Evolutionary conservation across 108 stramenopile species (phyloP).

Genomic region (Parietichytrium sp.): DNA sequence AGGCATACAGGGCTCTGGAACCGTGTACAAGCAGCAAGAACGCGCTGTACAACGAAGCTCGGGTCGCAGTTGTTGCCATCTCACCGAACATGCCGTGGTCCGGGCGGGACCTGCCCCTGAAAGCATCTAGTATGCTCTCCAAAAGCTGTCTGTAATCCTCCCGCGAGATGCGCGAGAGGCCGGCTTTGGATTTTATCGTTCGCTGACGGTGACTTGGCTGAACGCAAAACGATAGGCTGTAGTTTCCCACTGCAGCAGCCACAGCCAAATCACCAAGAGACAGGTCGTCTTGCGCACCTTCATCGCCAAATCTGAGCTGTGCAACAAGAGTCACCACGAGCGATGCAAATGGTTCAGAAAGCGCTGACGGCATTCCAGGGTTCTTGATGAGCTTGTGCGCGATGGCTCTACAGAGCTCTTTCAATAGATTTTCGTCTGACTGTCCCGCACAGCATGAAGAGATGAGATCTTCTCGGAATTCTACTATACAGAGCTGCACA

Average conservation of each 20-base stretch:
- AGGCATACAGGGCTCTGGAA: not conserved
- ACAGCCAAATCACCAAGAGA: constrained; percentile 4
- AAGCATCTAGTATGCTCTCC: constrained; percentile 3
- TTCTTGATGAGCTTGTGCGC: not conserved
- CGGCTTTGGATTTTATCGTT: not conserved
- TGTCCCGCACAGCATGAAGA: not conserved
- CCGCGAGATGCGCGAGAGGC: not conserved
- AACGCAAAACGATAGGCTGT: not conserved
- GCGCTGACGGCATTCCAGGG: not conserved
- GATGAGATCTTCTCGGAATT: constrained; percentile 35
- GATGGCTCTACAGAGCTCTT: not conserved
- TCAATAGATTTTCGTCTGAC: not conserved
- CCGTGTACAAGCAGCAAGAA: not conserved
- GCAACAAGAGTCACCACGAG: not conserved
- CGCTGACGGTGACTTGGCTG: not conserved
- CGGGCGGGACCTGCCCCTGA: not conserved
- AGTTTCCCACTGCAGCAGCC: constrained; percentile 20
- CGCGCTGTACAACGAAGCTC: not conserved
- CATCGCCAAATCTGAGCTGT: not conserved
- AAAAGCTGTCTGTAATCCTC: not conserved
- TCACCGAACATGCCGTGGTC: not conserved
- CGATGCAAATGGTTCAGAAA: constrained; percentile 3
- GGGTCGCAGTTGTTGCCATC: not conserved
- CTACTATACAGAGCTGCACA: constrained; percentile 6
- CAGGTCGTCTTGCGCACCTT: not conserved